Percentiles rank a stretch among this genome's conserved stretches.
Conservation (phyloP, 2,329 filamentous ascomycete species). For the Mycosphaerelloides madeirae region DNA sequence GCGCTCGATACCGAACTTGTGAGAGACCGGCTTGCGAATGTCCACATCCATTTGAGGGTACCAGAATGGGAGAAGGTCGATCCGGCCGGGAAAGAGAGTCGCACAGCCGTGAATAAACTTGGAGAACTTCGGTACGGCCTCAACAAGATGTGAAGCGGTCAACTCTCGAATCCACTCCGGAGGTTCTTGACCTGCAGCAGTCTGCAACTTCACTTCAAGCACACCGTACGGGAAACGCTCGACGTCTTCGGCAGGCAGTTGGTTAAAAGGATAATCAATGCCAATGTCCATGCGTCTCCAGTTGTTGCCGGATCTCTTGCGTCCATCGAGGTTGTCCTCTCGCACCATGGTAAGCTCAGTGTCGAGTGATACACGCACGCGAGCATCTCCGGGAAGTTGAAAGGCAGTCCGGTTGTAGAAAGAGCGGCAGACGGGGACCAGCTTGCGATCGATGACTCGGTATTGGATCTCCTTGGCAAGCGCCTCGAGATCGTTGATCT, state of each 20-base stretch:
- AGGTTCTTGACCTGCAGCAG: conserved; percentile 88
- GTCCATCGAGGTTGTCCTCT: conserved; percentile 89
- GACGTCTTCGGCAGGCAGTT: conserved; percentile 78
- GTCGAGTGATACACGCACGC: conserved; percentile 93
- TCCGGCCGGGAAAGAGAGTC: conserved; percentile 77
- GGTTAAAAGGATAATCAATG: conserved; percentile 88
- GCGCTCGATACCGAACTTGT: conserved; percentile 85
- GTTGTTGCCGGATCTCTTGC: conserved; percentile 71
- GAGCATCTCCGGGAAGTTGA: conserved; percentile 90
- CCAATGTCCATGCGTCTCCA: conserved; percentile 98
- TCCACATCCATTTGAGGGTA: conserved; percentile 98
- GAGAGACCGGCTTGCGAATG: conserved; percentile 85
- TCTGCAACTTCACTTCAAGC: conserved; percentile 95
- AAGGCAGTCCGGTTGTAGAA: conserved; percentile 99
- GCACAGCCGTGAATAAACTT: conserved; percentile 98
- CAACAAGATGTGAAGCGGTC: conserved; percentile 87
- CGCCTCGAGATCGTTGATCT: conserved; percentile 85
- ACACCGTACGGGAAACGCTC: conserved; percentile 94
- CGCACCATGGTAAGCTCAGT: conserved; percentile 93
- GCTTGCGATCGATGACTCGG: conserved; percentile 78
- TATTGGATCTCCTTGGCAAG: conserved; percentile 91
- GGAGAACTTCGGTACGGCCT: conserved; percentile 98
- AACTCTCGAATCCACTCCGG: conserved; percentile 95
- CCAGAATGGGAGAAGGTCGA: conserved; percentile 92
- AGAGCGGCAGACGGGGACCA: conserved; percentile 84